A percentile compares a stretch with the other conserved stretches of the same genome.
Evolutionary conservation across 2,329 filamentous ascomycete species (phyloP).

Genomic region (Nigrospora sphaerica): DNA sequence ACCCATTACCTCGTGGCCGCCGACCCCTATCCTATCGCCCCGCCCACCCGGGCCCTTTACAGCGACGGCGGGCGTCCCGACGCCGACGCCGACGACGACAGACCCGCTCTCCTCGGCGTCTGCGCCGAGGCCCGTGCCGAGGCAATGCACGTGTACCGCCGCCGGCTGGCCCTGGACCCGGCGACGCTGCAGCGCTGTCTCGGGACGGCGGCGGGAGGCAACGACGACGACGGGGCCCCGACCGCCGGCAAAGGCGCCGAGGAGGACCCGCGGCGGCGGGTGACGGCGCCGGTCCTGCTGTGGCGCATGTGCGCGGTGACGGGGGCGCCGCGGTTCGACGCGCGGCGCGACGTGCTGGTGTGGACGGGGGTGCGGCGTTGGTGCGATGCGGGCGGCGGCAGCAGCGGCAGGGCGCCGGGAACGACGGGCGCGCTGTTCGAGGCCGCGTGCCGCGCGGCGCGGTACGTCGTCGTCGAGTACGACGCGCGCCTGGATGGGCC

Average conservation of each 20-base stretch:
- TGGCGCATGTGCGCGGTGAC: neutral
- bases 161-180: neutral
- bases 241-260: too few relatives aligned
- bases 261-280: too few relatives aligned
- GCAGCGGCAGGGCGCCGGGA: neutral
- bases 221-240: neutral
- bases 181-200: neutral
- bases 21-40: neutral
- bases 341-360: constrained; percentile 1
- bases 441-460: constrained; percentile 1
- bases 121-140: constrained; percentile 4
- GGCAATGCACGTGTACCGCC: neutral
- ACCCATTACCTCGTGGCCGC: constrained; percentile 1
- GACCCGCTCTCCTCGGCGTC: neutral
- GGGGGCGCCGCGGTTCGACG: constrained; percentile 1
- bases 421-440: constrained; percentile 2
- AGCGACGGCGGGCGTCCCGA: neutral
- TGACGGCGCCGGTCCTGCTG: neutral
- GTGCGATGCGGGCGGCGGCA: neutral
- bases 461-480: constrained; percentile 5
- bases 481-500: neutral
- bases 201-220: neutral
- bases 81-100: neutral
- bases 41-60: neutral
- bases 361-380: constrained; percentile 3